Percentiles rank a stretch among this genome's conserved stretches.
phyloP scores from a whole-genome alignment of 345 rosid genomes.

The Ceriops zippeliana region DNA sequence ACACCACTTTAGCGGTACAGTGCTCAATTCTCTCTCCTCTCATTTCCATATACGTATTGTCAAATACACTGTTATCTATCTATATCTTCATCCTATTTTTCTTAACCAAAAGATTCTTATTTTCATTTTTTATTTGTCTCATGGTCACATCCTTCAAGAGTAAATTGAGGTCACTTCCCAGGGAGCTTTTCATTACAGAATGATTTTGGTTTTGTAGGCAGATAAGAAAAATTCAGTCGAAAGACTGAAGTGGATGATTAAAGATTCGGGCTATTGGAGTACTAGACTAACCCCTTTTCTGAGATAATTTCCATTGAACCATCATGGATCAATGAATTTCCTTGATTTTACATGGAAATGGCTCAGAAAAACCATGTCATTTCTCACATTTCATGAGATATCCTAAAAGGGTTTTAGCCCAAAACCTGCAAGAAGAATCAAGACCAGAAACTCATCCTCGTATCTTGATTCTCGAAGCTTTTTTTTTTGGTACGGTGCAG shows the following conservation, averaged over 20 bases:
- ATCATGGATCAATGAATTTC: conserved; percentile 12
- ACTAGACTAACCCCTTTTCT: background rate
- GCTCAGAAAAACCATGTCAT: conserved; percentile 4
- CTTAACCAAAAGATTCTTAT: background rate
- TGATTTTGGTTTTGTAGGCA: background rate
- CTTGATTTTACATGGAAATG: conserved; percentile 18
- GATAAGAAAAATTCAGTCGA: conserved; percentile 8
- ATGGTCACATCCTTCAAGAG: background rate
- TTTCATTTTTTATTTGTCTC: background rate
- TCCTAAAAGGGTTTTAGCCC: background rate
- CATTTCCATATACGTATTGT: background rate
- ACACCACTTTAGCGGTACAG: conserved; percentile 89
- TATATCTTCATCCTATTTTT: background rate
- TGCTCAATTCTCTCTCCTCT: conserved; percentile 20
- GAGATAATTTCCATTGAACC: background rate
- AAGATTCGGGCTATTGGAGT: background rate
- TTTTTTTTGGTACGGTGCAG: background rate
- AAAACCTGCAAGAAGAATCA: background rate
- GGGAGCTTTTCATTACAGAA: background rate
- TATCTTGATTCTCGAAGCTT: background rate
- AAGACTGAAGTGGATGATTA: background rate
- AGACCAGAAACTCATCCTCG: background rate
- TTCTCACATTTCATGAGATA: conserved; percentile 16
- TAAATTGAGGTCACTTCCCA: conserved; percentile 8
- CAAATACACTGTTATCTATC: background rate